Evolutionary conservation across 2,329 filamentous ascomycete genomes (phyloP).

Genomic region (Colletotrichum tofieldiae): DNA sequence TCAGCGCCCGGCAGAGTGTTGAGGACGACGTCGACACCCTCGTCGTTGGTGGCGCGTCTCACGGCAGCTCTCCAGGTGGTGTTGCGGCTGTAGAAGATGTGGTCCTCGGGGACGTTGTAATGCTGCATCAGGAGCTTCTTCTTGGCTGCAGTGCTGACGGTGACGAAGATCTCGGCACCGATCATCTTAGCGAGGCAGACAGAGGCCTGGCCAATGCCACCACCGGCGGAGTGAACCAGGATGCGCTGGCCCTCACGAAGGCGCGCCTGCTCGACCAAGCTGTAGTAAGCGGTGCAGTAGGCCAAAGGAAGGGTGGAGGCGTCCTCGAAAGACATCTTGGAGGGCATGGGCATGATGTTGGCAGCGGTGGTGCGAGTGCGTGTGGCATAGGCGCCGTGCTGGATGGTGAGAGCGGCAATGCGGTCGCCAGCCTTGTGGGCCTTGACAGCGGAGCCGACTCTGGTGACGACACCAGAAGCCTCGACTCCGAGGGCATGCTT

Average conservation of each 20-base stretch:
- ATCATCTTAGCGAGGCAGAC: conserved; percentile 51
- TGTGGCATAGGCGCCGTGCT: conserved; percentile 45
- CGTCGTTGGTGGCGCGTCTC: conserved; percentile 48
- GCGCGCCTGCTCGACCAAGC: conserved; percentile 52
- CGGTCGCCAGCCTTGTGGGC: conserved; percentile 52
- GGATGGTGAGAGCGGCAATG: conserved; percentile 45
- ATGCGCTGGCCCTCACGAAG: conserved; percentile 50
- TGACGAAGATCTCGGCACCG: conserved; percentile 53
- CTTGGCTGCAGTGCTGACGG: conserved; percentile 51
- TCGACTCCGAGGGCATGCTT: conserved; percentile 50
- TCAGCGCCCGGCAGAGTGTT: conserved; percentile 63
- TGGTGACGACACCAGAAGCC: conserved; percentile 53
- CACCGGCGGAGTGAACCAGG: conserved; percentile 56
- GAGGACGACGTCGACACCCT: conserved; percentile 55
- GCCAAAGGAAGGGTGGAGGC: conserved; percentile 52
- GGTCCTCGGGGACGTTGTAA: conserved; percentile 48
- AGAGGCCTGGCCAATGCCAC: conserved; percentile 56
- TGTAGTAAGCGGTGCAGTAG: conserved; percentile 55
- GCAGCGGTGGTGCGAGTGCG: conserved; percentile 44
- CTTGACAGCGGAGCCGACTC: conserved; percentile 50
- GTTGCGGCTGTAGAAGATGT: conserved; percentile 50
- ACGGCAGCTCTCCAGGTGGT: conserved; percentile 51
- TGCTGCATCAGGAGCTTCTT: conserved; percentile 49
- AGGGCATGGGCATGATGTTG: conserved; percentile 55
- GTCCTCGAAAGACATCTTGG: conserved; percentile 54